Percentiles rank a stretch among this genome's conserved stretches.
These are phyloP conservation scores for Blastobotrys raffinosifermentans DNA, from an alignment of 1,139 yeast genomes.

Conservation along the genomic window DNA sequence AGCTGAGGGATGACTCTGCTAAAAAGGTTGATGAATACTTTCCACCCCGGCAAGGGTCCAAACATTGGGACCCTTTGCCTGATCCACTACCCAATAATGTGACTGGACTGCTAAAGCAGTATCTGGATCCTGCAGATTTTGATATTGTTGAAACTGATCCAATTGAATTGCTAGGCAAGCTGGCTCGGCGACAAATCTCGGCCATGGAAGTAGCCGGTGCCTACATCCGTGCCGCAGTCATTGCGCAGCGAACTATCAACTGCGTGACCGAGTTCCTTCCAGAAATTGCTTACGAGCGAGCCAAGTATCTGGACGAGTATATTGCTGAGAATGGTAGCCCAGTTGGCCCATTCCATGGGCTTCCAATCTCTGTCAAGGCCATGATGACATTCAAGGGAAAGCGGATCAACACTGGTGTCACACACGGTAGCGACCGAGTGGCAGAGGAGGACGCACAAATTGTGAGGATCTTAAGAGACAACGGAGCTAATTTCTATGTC, in stretches of 20 bases:
- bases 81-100: conserved; percentile 26
- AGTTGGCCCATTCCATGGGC: conserved; percentile 46
- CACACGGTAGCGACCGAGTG: conserved; percentile 29
- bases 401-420: conserved; percentile 40
- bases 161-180: conserved; percentile 33
- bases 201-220: conserved; percentile 45
- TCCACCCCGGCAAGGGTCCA: conserved; percentile 24
- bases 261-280: conserved; percentile 30
- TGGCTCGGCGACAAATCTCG: conserved; percentile 39
- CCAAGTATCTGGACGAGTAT: conserved; percentile 35
- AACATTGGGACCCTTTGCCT: conserved; percentile 22
- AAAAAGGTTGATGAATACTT: conserved; percentile 24
- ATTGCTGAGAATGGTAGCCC: conserved; percentile 32
- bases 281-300: conserved; percentile 31
- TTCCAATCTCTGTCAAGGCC: conserved; percentile 50
- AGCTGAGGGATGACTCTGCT: conserved; percentile 27
- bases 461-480: conserved; percentile 39
- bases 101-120: conserved; percentile 22
- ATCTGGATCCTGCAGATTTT: conserved; percentile 23
- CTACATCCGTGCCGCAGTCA: conserved; percentile 51
- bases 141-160: conserved; percentile 28
- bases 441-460: conserved; percentile 27
- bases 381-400: conserved; percentile 42
- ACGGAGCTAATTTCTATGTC: conserved; percentile 52
- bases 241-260: conserved; percentile 50